Base-by-base conservation (phyloP, 176 grass and related monocot genomes). In the Elaeis guineensis region DNA sequence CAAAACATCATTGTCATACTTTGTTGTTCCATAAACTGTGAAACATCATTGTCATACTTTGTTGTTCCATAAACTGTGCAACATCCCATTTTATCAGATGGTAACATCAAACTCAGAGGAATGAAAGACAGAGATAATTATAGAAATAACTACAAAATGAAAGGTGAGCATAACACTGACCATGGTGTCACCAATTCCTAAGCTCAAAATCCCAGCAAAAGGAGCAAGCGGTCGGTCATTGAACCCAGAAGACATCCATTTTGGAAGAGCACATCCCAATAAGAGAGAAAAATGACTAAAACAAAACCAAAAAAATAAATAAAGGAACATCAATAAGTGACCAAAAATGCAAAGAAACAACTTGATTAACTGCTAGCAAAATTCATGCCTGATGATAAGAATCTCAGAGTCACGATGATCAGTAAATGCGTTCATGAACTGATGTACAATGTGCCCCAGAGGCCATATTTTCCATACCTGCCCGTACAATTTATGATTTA, bases 161-260 rank as follows among this genome's bases (percentile, higher is more conserved):
- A 39, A 39, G 35, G 35, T 12, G 69, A 18, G 57, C 65, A 68
- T 17, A 39, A 11, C 17, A 75, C 57, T 65, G 67, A 98, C 93
- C 87, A 92, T 89, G 22, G 93, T 92, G 85, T 98, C 93, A 50
- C 93, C 93, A 49, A 98, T 98, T n/a, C 93, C 93, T 78, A 98
- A 74, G 61, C 93, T 98, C 25, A 92, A 79, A 78, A 98, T 98
- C 70, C 93, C 93, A 64, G 87, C 87, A 74, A 98, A 98, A 29
- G 87, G 87, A 26, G 87, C 81, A 50, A 98, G 81, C 0, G 93
- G 93, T 14, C 87, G 66, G 21, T 98, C 93, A 55, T 92, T 98
- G 54, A 89, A 78, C 72, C 84, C 87, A 73, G 81, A 83, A 69
- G 84, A 89, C 84, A 98, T 85, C 87, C 93, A 98, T 79, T 91